Base-by-base conservation (phyloP, 2,329 filamentous ascomycete species). In the Dothistroma septosporum region DNA sequence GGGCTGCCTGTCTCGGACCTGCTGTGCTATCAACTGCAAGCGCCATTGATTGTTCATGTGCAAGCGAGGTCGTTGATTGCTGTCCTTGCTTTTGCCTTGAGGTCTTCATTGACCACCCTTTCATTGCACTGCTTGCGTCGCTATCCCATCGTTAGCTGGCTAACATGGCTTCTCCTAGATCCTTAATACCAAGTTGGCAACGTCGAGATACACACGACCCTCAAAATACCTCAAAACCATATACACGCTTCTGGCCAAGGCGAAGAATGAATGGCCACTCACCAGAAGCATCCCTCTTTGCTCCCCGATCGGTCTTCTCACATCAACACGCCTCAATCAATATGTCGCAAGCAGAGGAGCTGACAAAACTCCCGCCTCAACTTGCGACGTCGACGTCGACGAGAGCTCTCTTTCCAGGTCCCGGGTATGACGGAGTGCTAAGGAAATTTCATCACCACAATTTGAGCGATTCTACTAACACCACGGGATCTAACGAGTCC, bases 401-500 rank as follows among this genome's bases (percentile, higher is more conserved):
- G n/a, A 61, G 41, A 37, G 49, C 35, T 8, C 53, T 61, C 41
- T 60, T 48, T 33, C 57, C 64, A 50, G 60, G 64, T 22, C 58
- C 62, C 31, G 66, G 67, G 10, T 70, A 69, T 58, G 69, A 70
- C 24, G 66, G 68, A 24, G 55, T 66, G 14, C 68, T 69, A 49
- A 64, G 64, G 28, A 69, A 66, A 58, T 72, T 69, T 53, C 89
- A 91, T 76, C 86, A 87, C 71, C 88, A 90, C 73, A 83, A 86
- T 73, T 85, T 90, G 72, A 91, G 88, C 77, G 88, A 85, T n/a
- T 92, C 88, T 8, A 91, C 89, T 2, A 87, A 89, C 64, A 83
- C 83, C 58, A 90, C 89, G 16, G 91, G 90, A 65, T 97, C 94
- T 1, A 90, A 90, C 47, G 92, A 96, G 71, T 96, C 93, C 22